Base-by-base conservation (phyloP, 495 filamentous ascomycete genomes). In the Neurospora sp. region DNA sequence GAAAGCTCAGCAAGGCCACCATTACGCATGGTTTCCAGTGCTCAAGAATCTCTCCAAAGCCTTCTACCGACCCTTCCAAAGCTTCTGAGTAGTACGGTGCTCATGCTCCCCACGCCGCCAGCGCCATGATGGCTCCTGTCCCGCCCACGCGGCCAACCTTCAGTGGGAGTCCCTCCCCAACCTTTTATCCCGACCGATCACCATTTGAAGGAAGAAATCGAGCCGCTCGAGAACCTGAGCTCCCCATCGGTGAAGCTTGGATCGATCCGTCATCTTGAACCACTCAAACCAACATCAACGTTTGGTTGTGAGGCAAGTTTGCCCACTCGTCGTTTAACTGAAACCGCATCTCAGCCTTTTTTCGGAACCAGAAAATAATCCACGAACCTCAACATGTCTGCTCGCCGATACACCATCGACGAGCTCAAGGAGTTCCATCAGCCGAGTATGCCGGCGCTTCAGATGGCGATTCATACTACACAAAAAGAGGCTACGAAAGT, bases 151-250 rank as follows among this genome's bases (percentile, higher is more conserved):
- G 42, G 42, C 42, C 42, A 20, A 48, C 45, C 83, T 86, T 79
- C 74, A 75, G 71, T 82, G 80, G 71, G 81, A 74, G 72, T 83
- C 71, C 78, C 77, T 9, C 2, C 20, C n/a, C 78, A 79, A 71
- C 79, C 74, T 38, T 83, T 69, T 77, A 73, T 71, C 75, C 76
- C 2, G 76, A 44, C 16, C 41, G 7, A 44, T 44, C 41, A 44
- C 16, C 41, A 44, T 44, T 16, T 18, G 41, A 44, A n/a, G 41
- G 6, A n/a, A 42, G 41, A 8, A 18, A 18, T 18, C 6, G 0
- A 44, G 7, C 41, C 9, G 6, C 41, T 44, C 41, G 41, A 44
- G 4, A 42, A 45, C 8, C 1, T 9, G 3, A 20, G 18, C 42
- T 0, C 3, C 7, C 41, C 42, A 45, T 45, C 42, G n/a, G 8